Conservation (phyloP, 2,329 filamentous ascomycete species). For the Colletotrichum brevisporum region DNA sequence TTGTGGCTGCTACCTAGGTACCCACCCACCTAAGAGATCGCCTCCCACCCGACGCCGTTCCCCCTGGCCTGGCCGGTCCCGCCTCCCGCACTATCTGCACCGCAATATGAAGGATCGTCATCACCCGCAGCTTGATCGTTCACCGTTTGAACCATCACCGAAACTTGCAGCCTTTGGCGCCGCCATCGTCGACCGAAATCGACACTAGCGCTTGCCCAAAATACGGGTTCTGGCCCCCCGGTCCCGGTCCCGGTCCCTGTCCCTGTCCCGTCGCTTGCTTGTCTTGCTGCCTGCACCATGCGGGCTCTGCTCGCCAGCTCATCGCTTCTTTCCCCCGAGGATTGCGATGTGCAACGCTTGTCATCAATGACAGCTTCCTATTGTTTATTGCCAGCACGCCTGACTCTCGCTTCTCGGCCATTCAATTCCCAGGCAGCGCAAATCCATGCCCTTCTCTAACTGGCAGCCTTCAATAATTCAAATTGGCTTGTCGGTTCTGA, state of each 20-base stretch:
- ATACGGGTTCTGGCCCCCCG: conserved; percentile 2
- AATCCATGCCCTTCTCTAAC: not conserved
- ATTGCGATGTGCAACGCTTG: conserved; percentile 27
- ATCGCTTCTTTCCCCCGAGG: not conserved
- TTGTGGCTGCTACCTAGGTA: conserved; percentile 27
- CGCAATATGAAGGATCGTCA: conserved; percentile 38
- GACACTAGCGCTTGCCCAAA: conserved; percentile 19
- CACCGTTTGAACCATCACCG: conserved; percentile 39
- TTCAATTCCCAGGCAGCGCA: not conserved
- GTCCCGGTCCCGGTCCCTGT: too few species aligned
- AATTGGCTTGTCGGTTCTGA: conserved; percentile 7
- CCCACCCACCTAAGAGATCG: not conserved
- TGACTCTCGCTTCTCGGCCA: conserved; percentile 26
- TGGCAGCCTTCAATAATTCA: not conserved
- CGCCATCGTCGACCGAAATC: conserved; percentile 30
- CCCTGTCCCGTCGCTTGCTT: not conserved
- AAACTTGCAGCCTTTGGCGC: conserved; percentile 39
- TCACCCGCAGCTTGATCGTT: conserved; percentile 39
- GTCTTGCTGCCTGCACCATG: conserved; percentile 2
- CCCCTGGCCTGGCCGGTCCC: conserved; percentile 17
- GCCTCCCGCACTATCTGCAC: conserved; percentile 34
- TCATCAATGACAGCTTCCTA: conserved; percentile 32
- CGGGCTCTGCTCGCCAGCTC: not conserved
- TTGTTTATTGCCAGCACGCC: not conserved
- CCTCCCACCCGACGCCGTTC: not conserved